Evolutionary conservation across 75 land plant species (phyloP), one percentile per base, ranked within the genome.

Genomic region (Selaginella tamariscina): DNA sequence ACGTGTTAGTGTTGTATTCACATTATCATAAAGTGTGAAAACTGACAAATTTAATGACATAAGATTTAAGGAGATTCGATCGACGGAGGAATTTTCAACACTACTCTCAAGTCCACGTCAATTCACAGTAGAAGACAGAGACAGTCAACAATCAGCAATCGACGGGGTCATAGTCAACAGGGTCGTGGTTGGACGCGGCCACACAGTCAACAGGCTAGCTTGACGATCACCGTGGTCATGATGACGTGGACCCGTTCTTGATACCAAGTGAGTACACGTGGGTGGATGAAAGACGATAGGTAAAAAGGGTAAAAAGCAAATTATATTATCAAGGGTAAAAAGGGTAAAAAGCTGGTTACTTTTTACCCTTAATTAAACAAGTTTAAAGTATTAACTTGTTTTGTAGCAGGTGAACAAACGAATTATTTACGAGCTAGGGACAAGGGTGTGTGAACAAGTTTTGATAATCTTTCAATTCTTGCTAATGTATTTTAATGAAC

Each of bases 201-300:
- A 5, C 81, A 81, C 2, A 79, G 67, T n/a, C 78, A 71, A 24
- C 79, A 72, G 30, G 63, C 57, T 9, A 70, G 81, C 27, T 81
- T 74, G 5, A 73, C 82, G 73, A 71, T 24, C 55, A 39, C 26
- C 75, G 33, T 54, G 81, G 75, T 29, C 86, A 85, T 63, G 89
- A 88, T 2, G 68, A 0, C 0, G 63, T 70, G 32, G 98, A 94
- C 70, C 98, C 98, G 18, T 94, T 94, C 72, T 77, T 74, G 57
- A 90, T 94, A 68, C 98, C 98, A n/a, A 76, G 79, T 39, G 91
- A 87, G 55, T 94, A 94, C 64, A 79, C 78, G 1, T 94, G 98
- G 98, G 78, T 94, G 64, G 91, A 91, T 70, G 75, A 78, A 82
- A 77, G 75, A 82, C 81, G 26, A 90, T 81, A 74, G 72, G 44